Evolutionary conservation across 805 yeast species (phyloP), one percentile per base, ranked within the genome.

Genomic region (Ogataea ramenticola): DNA sequence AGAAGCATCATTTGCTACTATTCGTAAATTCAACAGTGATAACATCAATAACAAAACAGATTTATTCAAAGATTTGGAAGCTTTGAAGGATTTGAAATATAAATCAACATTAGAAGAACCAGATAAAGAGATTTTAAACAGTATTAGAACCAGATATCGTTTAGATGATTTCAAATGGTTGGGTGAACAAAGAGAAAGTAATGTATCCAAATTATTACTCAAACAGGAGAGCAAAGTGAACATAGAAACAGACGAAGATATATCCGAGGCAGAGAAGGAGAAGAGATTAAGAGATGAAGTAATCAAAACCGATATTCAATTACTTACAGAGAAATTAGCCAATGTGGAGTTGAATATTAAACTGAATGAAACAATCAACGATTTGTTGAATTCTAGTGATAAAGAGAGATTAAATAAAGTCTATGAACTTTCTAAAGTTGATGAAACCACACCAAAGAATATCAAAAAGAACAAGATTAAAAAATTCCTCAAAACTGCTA

Each of bases 381-480:
- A 49, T 4, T 26, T 62, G 29, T 27, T 60, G 22, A 43, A 63
- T 19, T 56, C 61, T 42, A 63, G 19, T 9, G 4, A 34, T 16
- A 12, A 16, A 16, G 24, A 34, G 3, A 34, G 9, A 20, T 20
- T 34, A 34, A 12, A 3, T 11, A 17, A 17, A 11, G 15, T 34
- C 10, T 34, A 4, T 8, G n/a, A 34, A 34, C n/a, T 34, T 9
- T 24, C 37, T 11, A 9, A 34, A 7, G 24, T 34, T 17, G 37
- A 34, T 11, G 37, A 34, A 20, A 73, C 75, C 8, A 62, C 66
- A 49, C 74, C 76, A 57, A 67, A 66, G 42, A 71, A 72, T 60
- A 77, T 81, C 20, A 79, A 72, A 57, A 86, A 85, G 68, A 89
- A 89, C 61, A 63, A 86, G 39, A 62, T 86, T 53, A 74, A 88